A percentile compares a stretch with the other conserved stretches of the same genome.
Evolutionary conservation across 2,329 filamentous ascomycete species (phyloP).

Genomic region (Beauveria rudraprayagi): DNA sequence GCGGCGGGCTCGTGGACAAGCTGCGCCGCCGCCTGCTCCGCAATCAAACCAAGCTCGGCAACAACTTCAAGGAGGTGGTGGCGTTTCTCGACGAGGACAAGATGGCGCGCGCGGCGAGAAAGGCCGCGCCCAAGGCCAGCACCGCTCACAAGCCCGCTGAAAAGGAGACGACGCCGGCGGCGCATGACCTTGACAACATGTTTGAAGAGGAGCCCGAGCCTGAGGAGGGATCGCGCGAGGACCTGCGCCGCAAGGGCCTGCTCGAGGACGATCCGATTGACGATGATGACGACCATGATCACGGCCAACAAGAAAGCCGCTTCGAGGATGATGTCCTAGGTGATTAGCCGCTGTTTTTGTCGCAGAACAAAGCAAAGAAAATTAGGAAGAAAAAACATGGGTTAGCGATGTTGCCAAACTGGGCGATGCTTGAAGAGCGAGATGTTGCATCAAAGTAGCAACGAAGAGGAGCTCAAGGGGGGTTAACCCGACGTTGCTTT

Average conservation of each 20-base stretch:
- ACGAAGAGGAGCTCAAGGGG: too few relatives aligned
- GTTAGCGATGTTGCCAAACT: too few relatives aligned
- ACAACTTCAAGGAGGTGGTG: conserved; percentile 79
- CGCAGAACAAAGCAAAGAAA: neutral
- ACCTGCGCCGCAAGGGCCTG: conserved; percentile 46
- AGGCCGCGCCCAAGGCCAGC: conserved; percentile 18
- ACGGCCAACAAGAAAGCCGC: conserved; percentile 25
- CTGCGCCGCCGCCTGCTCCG: conserved; percentile 65
- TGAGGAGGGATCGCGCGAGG: conserved; percentile 52
- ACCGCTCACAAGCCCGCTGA: conserved; percentile 23
- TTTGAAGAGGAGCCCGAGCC: conserved; percentile 42
- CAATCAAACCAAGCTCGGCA: conserved; percentile 73
- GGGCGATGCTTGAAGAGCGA: too few relatives aligned
- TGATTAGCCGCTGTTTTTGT: conserved; percentile 25
- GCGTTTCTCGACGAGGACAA: conserved; percentile 68
- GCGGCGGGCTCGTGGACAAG: conserved; percentile 50
- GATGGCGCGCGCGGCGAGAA: conserved; percentile 37
- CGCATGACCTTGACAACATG: conserved; percentile 22
- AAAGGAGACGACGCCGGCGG: conserved; percentile 23
- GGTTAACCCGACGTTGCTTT: too few relatives aligned
- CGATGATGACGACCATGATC: conserved; percentile 25
- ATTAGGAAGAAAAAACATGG: neutral
- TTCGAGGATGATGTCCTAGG: conserved; percentile 38
- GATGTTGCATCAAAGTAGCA: too few relatives aligned
- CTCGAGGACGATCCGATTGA: conserved; percentile 40